phyloP scores from a whole-genome alignment of 2,329 filamentous ascomycete genomes.

The Pseudogymnoascus sp. region DNA sequence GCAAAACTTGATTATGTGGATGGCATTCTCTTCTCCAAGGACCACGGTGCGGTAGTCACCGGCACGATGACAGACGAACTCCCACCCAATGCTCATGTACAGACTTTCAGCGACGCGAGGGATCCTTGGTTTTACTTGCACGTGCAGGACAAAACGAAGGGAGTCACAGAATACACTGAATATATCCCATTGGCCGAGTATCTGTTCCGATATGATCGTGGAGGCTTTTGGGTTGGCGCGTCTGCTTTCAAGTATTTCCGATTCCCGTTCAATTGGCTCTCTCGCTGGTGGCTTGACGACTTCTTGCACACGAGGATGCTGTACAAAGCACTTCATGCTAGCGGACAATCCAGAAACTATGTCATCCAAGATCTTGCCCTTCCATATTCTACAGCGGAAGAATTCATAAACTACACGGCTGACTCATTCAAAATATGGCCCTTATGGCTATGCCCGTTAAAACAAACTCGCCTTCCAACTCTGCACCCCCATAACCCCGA shows the following conservation, averaged over 20 bases:
- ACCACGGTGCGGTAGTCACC: conserved; percentile 46
- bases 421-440: conserved; percentile 43
- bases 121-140: conserved; percentile 64
- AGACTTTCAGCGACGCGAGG: conserved; percentile 42
- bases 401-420: conserved; percentile 48
- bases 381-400: conserved; percentile 42
- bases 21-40: conserved; percentile 45
- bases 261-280: conserved; percentile 52
- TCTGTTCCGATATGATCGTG: conserved; percentile 56
- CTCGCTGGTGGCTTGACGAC: conserved; percentile 50
- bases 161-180: conserved; percentile 26
- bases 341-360: conserved; percentile 46
- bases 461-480: conserved; percentile 28
- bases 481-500: conserved; percentile 27
- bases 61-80: conserved; percentile 41
- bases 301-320: conserved; percentile 56
- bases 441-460: conserved; percentile 51
- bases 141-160: conserved; percentile 35
- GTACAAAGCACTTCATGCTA: conserved; percentile 55
- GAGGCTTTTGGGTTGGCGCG: conserved; percentile 56
- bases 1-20: conserved; percentile 51
- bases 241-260: conserved; percentile 56
- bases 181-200: conserved; percentile 44
- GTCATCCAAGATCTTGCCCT: conserved; percentile 58
- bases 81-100: conserved; percentile 20